Percentiles rank a stretch among this genome's conserved stretches.
These are phyloP conservation scores for Didymella glomerata DNA, from an alignment of 2,329 filamentous ascomycete species.

Conservation along the genomic window DNA sequence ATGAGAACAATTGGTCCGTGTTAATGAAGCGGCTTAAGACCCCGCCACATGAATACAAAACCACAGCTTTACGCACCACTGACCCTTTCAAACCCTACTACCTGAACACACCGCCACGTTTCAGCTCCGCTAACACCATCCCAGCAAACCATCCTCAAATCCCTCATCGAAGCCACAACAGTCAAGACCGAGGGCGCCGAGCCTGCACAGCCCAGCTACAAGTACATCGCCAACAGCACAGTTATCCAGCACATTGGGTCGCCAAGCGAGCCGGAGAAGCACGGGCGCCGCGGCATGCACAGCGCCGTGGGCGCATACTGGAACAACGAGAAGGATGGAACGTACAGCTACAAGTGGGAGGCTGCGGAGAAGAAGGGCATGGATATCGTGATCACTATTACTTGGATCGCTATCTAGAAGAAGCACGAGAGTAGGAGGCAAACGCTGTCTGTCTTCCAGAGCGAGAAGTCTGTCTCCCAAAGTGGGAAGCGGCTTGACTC, in stretches of 20 bases:
- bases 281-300: conserved; percentile 89
- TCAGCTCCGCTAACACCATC: neutral
- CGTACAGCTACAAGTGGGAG: conserved; percentile 89
- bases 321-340: conserved; percentile 90
- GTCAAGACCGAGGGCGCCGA: conserved; percentile 68
- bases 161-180: conserved; percentile 67
- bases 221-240: conserved; percentile 97
- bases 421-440: no score
- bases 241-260: conserved; percentile 86
- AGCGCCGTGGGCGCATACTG: conserved; percentile 85
- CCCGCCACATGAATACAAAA: conserved; percentile 81
- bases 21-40: conserved; percentile 96
- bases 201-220: conserved; percentile 71
- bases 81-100: conserved; percentile 42
- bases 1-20: conserved; percentile 95
- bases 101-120: neutral
- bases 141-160: conserved; percentile 78
- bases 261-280: conserved; percentile 62
- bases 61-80: conserved; percentile 79
- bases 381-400: conserved; percentile 63
- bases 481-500: neutral
- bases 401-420: conserved; percentile 71
- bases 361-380: conserved; percentile 61
- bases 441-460: no score
- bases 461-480: no score